phyloP scores from a whole-genome alignment of 2,329 filamentous ascomycete species.

The Tolypocladium nubicola region DNA sequence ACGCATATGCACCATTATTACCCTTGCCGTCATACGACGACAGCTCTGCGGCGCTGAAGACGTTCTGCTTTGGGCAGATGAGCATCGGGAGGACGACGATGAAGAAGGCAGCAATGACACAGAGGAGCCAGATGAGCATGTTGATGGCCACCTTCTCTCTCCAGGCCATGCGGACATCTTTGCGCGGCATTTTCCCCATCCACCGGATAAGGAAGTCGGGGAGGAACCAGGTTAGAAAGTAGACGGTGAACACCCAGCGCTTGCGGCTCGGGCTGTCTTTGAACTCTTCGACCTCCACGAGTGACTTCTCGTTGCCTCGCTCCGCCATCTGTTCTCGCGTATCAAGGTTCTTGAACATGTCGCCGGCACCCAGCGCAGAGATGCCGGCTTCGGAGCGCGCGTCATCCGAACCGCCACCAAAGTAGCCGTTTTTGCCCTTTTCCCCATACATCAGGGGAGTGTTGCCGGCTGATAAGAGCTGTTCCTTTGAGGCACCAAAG shows the following conservation, averaged over 20 bases:
- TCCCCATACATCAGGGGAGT: constrained; percentile 59
- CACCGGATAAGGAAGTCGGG: constrained; percentile 73
- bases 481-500: constrained; percentile 54
- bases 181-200: constrained; percentile 77
- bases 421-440: constrained; percentile 69
- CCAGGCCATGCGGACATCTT: constrained; percentile 89
- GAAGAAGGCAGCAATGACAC: constrained; percentile 71
- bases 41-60: constrained; percentile 73
- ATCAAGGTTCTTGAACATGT: constrained; percentile 97
- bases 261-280: constrained; percentile 70
- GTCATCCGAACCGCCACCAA: constrained; percentile 67
- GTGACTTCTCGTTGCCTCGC: constrained; percentile 81
- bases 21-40: constrained; percentile 62
- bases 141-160: constrained; percentile 97
- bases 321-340: constrained; percentile 91
- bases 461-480: constrained; percentile 39
- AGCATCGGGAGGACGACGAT: constrained; percentile 78
- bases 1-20: constrained; percentile 53
- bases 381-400: constrained; percentile 81
- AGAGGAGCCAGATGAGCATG: constrained; percentile 88
- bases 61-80: constrained; percentile 85
- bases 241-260: constrained; percentile 82
- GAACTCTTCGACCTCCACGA: constrained; percentile 83
- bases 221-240: constrained; percentile 72
- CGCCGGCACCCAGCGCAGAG: constrained; percentile 82